phyloP scores from a whole-genome alignment of 1,139 yeast genomes.

The Magnusiomyces tetraspermus region DNA sequence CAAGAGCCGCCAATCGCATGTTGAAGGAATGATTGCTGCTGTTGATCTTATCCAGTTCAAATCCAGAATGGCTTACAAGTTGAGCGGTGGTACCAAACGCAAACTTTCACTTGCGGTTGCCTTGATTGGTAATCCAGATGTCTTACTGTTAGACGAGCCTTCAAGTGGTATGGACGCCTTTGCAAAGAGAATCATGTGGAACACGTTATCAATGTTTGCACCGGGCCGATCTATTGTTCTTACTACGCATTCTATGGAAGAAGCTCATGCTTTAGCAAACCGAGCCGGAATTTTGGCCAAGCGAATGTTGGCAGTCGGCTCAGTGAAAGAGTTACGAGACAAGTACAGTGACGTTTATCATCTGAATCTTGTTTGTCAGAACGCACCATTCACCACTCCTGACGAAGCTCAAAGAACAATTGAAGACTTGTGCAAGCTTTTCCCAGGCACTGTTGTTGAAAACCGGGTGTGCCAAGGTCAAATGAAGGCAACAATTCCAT shows the following conservation, averaged over 20 bases:
- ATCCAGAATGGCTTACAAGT: slow-evolving; percentile 32
- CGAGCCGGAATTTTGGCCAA: slow-evolving; percentile 32
- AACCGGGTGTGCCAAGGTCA: slow-evolving; percentile 31
- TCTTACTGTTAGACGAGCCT: slow-evolving; percentile 90
- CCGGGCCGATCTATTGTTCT: slow-evolving; percentile 30
- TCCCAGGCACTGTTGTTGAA: slow-evolving; percentile 16
- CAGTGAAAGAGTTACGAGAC: slow-evolving; percentile 24
- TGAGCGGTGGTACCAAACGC: slow-evolving; percentile 98
- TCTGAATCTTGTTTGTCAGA: slow-evolving; percentile 26
- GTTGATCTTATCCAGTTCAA: slow-evolving; percentile 31
- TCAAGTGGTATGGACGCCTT: slow-evolving; percentile 82
- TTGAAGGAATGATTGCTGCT: slow-evolving; percentile 46
- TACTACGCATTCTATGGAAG: slow-evolving; percentile 36
- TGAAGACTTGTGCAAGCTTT: not conserved
- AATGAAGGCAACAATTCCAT: slow-evolving; percentile 27
- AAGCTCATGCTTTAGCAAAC: slow-evolving; percentile 33
- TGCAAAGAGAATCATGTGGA: slow-evolving; percentile 35
- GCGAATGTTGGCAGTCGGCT: slow-evolving; percentile 30
- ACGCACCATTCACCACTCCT: slow-evolving; percentile 24
- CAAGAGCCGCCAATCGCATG: slow-evolving; percentile 88
- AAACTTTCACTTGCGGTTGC: slow-evolving; percentile 95
- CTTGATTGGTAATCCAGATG: slow-evolving; percentile 84
- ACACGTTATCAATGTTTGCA: slow-evolving; percentile 27
- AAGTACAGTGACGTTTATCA: slow-evolving; percentile 26
- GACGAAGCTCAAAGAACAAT: slow-evolving; percentile 23